phyloP scores from a whole-genome alignment of 1,284 basidiomycete genomes.

The Athelia sp. region DNA sequence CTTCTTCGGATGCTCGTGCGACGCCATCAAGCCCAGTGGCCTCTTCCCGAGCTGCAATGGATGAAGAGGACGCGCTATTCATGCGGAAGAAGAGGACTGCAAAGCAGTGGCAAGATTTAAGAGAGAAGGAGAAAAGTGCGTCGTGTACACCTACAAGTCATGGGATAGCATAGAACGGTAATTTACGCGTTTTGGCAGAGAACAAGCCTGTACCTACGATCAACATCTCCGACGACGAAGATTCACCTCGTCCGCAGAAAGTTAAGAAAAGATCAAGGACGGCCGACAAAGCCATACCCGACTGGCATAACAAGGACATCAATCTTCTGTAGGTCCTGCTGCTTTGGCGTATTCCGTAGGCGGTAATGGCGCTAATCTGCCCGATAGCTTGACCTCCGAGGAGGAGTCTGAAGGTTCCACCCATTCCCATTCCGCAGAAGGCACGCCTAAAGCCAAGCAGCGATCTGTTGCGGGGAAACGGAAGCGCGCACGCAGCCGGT shows the following conservation, averaged over 20 bases:
- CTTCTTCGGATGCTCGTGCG: slow-evolving; percentile 14
- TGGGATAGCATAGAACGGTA: slow-evolving; percentile 1
- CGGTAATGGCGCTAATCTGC: slow-evolving; percentile 27
- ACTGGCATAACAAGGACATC: slow-evolving; percentile 27
- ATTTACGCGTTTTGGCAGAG: slow-evolving; percentile 7
- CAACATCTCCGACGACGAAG: slow-evolving; percentile 10
- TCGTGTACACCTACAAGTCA: background rate
- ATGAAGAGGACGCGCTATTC: slow-evolving; percentile 62
- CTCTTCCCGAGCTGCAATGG: slow-evolving; percentile 20
- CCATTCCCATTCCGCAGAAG: slow-evolving; percentile 25
- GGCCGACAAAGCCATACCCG: slow-evolving; percentile 25
- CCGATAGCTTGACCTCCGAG: slow-evolving; percentile 38
- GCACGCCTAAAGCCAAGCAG: slow-evolving; percentile 17
- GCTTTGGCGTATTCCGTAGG: background rate
- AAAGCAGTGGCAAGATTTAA: slow-evolving; percentile 52
- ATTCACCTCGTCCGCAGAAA: slow-evolving; percentile 26
- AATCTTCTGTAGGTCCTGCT: slow-evolving; percentile 28
- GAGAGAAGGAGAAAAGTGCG: slow-evolving; percentile 48
- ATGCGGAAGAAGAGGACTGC: slow-evolving; percentile 54
- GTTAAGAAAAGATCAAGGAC: slow-evolving; percentile 31
- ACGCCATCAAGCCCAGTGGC: slow-evolving; percentile 2
- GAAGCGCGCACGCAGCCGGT: slow-evolving; percentile 51
- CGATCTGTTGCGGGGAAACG: slow-evolving; percentile 21
- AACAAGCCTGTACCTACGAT: slow-evolving; percentile 18
- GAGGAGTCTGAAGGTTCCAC: slow-evolving; percentile 41